phyloP scores from a whole-genome alignment of 2,329 filamentous ascomycete species.

The Claviceps monticola region DNA sequence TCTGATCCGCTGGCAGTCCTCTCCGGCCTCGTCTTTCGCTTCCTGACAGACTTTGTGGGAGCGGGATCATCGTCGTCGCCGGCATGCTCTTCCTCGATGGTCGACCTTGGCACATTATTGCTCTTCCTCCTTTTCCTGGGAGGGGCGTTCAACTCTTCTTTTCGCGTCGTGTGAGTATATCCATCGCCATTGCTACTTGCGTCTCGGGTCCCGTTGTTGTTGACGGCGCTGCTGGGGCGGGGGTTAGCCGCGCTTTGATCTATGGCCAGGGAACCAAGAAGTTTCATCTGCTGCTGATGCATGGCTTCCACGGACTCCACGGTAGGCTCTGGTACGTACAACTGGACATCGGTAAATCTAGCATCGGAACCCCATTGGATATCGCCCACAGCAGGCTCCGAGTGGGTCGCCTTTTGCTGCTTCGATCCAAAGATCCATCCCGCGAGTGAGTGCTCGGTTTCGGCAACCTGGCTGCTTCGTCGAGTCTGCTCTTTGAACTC shows the following conservation, averaged over 20 bases:
- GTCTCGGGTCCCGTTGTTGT: conserved; percentile 5
- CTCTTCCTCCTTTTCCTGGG: conserved; percentile 42
- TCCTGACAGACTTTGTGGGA: conserved; percentile 21
- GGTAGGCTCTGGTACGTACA: conserved; percentile 42
- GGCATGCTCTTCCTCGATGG: conserved; percentile 12
- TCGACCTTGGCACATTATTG: conserved; percentile 29
- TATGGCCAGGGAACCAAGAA: conserved; percentile 42
- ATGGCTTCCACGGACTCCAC: conserved; percentile 45
- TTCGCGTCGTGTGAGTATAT: conserved; percentile 16
- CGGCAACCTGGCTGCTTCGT: conserved; percentile 17
- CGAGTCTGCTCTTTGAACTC: conserved; percentile 28
- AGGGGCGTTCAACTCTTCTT: conserved; percentile 25
- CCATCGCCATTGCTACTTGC: conserved; percentile 7
- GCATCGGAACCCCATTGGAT: conserved; percentile 56
- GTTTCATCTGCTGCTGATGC: conserved; percentile 39
- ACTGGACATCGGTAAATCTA: conserved; percentile 43
- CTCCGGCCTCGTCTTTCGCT: conserved; percentile 35
- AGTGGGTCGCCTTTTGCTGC: conserved; percentile 15
- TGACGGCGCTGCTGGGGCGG: conserved; percentile 40
- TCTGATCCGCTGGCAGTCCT: conserved; percentile 14
- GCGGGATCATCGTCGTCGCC: conserved; percentile 28
- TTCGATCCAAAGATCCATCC: conserved; percentile 27
- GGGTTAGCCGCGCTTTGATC: conserved; percentile 46
- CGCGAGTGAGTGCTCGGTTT: conserved; percentile 24
- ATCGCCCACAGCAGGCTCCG: conserved; percentile 26